A percentile compares a stretch with the other conserved stretches of the same genome.
Conservation (phyloP, 257 asterid species). For the Nicotiana knightiana region DNA sequence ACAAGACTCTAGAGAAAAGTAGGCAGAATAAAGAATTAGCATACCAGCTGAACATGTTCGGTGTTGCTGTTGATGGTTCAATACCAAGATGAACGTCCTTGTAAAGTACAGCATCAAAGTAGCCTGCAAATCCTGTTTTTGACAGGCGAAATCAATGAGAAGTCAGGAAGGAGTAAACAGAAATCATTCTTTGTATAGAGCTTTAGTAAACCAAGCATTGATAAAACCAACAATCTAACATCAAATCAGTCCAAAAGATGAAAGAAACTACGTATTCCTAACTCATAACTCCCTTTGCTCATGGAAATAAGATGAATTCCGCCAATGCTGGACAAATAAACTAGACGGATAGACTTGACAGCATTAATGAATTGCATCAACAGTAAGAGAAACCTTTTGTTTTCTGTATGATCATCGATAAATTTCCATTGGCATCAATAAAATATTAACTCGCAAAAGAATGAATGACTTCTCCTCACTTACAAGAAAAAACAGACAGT, state of each 20-base stretch:
- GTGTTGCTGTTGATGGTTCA: slow-evolving; percentile 90
- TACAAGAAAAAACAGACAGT: not conserved
- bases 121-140: slow-evolving; percentile 85
- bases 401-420: not conserved
- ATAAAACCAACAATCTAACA: not conserved
- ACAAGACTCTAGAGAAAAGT: not conserved
- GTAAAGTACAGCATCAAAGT: slow-evolving; percentile 87
- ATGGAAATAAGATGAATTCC: not conserved
- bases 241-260: not conserved
- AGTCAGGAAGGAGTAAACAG: not conserved
- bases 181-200: not conserved
- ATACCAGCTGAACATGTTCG: slow-evolving; percentile 99
- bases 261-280: not conserved
- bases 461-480: not conserved
- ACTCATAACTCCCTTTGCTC: not conserved
- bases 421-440: not conserved
- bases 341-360: not conserved
- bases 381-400: not conserved
- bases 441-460: not conserved
- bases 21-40: not conserved
- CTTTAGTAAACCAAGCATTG: not conserved
- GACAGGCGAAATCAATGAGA: slow-evolving; percentile 6
- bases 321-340: not conserved
- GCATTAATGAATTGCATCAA: not conserved
- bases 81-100: slow-evolving; percentile 95